Evolutionary conservation across 2,329 filamentous ascomycete species (phyloP).

Genomic region (Claviceps cyperi): DNA sequence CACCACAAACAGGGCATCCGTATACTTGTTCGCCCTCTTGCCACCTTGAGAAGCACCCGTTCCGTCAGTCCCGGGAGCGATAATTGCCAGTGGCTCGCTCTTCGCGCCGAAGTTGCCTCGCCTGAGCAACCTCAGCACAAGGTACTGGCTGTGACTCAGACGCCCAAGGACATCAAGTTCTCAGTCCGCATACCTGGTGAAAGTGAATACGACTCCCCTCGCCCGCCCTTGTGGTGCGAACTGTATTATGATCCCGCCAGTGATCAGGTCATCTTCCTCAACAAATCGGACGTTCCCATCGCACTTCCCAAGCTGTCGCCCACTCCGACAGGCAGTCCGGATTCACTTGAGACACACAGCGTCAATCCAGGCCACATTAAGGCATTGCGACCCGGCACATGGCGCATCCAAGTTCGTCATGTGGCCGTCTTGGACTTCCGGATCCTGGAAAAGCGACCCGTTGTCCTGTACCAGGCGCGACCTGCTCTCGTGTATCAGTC

Average conservation of each 20-base stretch:
- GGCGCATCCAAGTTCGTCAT: constrained; percentile 37
- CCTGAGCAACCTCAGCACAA: constrained; percentile 38
- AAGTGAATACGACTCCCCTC: constrained; percentile 24
- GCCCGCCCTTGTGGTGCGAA: constrained; percentile 42
- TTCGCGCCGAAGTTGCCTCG: constrained; percentile 38
- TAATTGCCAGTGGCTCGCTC: constrained; percentile 41
- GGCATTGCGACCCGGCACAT: constrained; percentile 38
- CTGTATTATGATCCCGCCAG: constrained; percentile 45
- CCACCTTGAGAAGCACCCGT: constrained; percentile 33
- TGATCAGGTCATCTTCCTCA: constrained; percentile 42
- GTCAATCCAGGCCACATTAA: constrained; percentile 30
- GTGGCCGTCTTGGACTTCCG: constrained; percentile 42
- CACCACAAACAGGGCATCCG: constrained; percentile 42
- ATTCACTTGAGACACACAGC: constrained; percentile 27
- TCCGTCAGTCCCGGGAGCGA: constrained; percentile 42
- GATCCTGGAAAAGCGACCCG: constrained; percentile 39
- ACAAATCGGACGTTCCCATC: constrained; percentile 40
- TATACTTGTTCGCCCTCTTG: constrained; percentile 41
- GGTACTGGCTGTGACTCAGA: constrained; percentile 46
- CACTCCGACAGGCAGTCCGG: constrained; percentile 21
- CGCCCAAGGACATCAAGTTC: constrained; percentile 44
- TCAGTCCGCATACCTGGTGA: constrained; percentile 40
- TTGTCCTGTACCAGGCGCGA: constrained; percentile 23
- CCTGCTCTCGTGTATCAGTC: constrained; percentile 15
- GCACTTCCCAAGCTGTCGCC: constrained; percentile 31